These are phyloP conservation scores for Suillus tomentosus DNA, from an alignment of 768 basidiomycete genomes.

Conservation along the genomic window DNA sequence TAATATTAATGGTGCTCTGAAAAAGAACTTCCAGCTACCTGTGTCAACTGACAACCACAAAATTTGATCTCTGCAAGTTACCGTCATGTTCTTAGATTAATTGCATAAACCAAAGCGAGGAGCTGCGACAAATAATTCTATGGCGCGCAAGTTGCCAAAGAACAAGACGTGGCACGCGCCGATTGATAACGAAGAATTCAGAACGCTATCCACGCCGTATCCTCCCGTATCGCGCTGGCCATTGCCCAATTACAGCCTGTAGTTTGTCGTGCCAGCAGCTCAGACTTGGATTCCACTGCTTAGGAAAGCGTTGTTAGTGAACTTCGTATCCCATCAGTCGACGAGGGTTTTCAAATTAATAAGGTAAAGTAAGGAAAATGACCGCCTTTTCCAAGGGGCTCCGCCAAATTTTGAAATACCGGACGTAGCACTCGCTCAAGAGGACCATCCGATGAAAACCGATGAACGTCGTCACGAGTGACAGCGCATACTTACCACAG, in stretches of 20 bases:
- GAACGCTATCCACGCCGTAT: background rate
- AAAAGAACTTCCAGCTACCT: no score
- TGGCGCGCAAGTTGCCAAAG: background rate
- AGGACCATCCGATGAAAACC: background rate
- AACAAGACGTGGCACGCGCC: background rate
- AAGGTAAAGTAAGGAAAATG: background rate
- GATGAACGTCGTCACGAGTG: background rate
- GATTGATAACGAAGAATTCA: background rate
- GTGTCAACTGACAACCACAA: no score
- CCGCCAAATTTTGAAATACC: background rate
- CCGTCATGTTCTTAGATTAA: background rate
- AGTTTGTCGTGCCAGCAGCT: background rate
- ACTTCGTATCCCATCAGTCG: background rate
- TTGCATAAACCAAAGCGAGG: background rate
- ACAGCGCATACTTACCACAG: background rate
- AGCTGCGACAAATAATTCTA: background rate
- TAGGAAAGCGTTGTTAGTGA: background rate
- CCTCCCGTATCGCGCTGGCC: background rate
- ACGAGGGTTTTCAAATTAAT: background rate
- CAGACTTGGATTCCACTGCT: background rate
- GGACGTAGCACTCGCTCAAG: background rate
- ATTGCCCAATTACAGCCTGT: background rate
- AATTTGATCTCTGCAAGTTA: background rate
- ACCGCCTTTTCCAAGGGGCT: background rate
- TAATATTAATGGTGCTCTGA: no score